Evolutionary conservation across 2,329 filamentous ascomycete genomes (phyloP), one percentile per base, ranked within the genome.

Genomic region (Pyricularia sp.): DNA sequence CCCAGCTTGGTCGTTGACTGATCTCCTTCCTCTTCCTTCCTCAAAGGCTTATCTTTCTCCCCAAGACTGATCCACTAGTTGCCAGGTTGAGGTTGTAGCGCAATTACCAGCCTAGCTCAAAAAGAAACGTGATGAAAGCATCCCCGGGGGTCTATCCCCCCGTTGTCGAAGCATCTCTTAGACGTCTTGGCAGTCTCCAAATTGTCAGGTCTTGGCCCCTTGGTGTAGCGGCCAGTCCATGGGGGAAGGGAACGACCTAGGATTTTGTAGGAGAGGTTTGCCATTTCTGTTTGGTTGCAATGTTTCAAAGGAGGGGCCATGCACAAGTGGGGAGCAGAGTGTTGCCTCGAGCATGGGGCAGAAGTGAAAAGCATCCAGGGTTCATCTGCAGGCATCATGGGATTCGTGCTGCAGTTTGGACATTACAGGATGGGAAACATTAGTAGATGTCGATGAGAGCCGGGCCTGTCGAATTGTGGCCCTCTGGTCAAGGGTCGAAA

Each of bases 151-250:
- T 7, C 58, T 26, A 23, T 36, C 11, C 33, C 20, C 25, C 58
- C 58, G n/a, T 28, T 33, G 23, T 26, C 31, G 63, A 66, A 30
- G 64, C 33, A 65, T 33, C 66, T 68, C 68, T 67, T 69, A 65
- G 68, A 69, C 67, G 30, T 70, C 70, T 71, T 71, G 70, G 70
- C 70, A 55, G 70, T 71, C 70, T 71, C 68, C 66, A 50, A 55
- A 63, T 25, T 68, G 70, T 71, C 70, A 65, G 68, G 68, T 26
- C 67, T 68, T 59, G 67, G 70, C 30, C 65, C 26, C 65, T 66
- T 25, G 30, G 30, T 36, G 64, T 36, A 65, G 11, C n/a, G 31
- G 30, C 31, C 10, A 25, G 42, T 4, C 42, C 42, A 61, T 61
- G 10, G 58, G 58, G n/a, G 11, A 61, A 61, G 58, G 55, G 58